A percentile compares a stretch with the other conserved stretches of the same genome.
Evolutionary conservation across 179 eudicot genomes (phyloP).

Genomic region (Beta macrorhiza): DNA sequence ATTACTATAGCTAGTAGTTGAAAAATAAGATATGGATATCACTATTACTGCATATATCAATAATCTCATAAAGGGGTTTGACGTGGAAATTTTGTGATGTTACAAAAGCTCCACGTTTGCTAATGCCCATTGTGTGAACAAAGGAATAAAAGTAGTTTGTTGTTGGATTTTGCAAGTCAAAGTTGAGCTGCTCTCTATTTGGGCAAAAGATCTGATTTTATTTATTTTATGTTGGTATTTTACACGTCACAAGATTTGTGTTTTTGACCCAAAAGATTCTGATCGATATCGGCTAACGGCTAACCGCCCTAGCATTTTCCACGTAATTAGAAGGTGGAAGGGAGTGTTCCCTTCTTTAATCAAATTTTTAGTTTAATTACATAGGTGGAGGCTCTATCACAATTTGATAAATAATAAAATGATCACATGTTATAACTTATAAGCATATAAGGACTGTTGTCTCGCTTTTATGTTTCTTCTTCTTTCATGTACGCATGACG

Average conservation of each 20-base stretch:
- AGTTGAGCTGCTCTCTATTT: conserved; percentile 7
- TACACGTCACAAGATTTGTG: conserved; percentile 9
- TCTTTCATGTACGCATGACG: not conserved
- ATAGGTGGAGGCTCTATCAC: too few relatives aligned
- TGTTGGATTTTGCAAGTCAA: conserved; percentile 24
- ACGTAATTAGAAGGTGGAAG: conserved; percentile 18
- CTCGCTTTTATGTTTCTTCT: not conserved
- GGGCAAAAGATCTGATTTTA: too few relatives aligned
- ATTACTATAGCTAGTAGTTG: too few relatives aligned
- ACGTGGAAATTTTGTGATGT: not conserved
- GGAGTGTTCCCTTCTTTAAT: not conserved
- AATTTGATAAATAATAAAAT: not conserved
- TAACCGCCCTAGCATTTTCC: conserved; percentile 12
- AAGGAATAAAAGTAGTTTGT: conserved; percentile 1
- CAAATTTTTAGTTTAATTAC: not conserved
- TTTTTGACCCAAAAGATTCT: not conserved
- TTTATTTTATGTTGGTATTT: conserved; percentile 16
- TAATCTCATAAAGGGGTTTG: not conserved
- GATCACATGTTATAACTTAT: not conserved
- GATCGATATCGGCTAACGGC: conserved; percentile 2
- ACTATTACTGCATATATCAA: too few relatives aligned
- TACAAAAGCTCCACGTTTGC: too few relatives aligned
- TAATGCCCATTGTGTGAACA: not conserved
- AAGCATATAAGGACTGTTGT: not conserved
- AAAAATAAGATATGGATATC: too few relatives aligned